Conservation (phyloP, 768 basidiomycete genomes). For the Chalciporus chontae region DNA sequence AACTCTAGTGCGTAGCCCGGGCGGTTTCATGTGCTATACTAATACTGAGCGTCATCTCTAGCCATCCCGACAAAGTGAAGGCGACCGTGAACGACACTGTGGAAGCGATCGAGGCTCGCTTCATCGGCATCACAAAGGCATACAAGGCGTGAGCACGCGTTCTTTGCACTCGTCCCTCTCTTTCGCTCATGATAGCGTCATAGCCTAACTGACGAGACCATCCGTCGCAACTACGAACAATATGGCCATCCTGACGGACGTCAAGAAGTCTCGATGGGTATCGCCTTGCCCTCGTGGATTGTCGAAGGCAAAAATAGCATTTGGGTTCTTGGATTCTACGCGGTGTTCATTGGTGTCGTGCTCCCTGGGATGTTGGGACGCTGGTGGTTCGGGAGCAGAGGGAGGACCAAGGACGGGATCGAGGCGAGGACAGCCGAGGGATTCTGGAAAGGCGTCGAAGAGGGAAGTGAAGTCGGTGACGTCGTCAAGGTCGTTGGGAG, state of each 20-base stretch:
- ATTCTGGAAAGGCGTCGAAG: slow-evolving; percentile 85
- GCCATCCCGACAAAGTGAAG: slow-evolving; percentile 96
- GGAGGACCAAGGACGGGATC: slow-evolving; percentile 90
- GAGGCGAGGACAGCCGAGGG: slow-evolving; percentile 74
- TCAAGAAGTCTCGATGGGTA: slow-evolving; percentile 92
- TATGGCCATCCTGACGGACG: slow-evolving; percentile 96
- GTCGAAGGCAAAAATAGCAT: slow-evolving; percentile 88
- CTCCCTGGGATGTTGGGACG: slow-evolving; percentile 86
- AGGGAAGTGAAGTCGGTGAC: slow-evolving; percentile 71
- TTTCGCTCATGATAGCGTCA: not conserved
- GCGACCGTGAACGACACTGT: slow-evolving; percentile 77
- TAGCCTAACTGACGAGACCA: slow-evolving; percentile 88
- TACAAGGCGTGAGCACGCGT: slow-evolving; percentile 78
- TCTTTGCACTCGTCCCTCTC: not conserved
- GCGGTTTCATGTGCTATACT: not conserved
- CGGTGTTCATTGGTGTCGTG: slow-evolving; percentile 78
- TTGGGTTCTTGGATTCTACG: slow-evolving; percentile 88
- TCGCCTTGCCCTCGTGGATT: slow-evolving; percentile 92
- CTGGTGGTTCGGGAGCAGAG: slow-evolving; percentile 96
- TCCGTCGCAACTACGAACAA: slow-evolving; percentile 82
- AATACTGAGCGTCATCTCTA: slow-evolving; percentile 28
- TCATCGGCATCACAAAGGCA: slow-evolving; percentile 93
- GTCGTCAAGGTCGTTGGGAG: slow-evolving; percentile 68
- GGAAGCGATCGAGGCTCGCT: slow-evolving; percentile 81
- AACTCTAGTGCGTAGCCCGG: slow-evolving; percentile 62